Evolutionary conservation across 108 stramenopile genomes (phyloP), one percentile per base, ranked within the genome.

Genomic region (Pseudonitzschia pungens): DNA sequence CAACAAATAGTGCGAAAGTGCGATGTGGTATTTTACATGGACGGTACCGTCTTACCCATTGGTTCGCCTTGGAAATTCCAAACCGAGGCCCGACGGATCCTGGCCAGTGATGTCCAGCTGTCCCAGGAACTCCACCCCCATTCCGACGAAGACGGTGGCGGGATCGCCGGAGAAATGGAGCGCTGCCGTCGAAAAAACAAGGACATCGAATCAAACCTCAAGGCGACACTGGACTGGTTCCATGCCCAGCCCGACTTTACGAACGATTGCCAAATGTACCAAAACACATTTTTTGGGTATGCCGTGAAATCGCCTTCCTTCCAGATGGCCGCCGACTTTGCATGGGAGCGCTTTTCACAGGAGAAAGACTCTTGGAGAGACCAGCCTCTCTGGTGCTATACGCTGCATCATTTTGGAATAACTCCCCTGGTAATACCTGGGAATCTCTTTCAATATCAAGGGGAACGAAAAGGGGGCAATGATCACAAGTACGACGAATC

Each of bases 371-470:
- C 76, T 7, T 77, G 76, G 76, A 22, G 76, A 15, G 76, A 77
- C 57, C 76, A 77, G 43, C 76, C 76, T n/a, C 64, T 77, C 5
- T 77, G 76, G 76, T 60, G 62, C n/a, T 77, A 71, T 51, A 66
- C 64, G 9, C 41, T 77, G 53, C 70, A 77, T 51, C 76, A 71
- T 33, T 64, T 76, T 54, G 68, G 68, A 24, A 76, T 63, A 21
- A 44, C 27, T 58, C 75, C 75, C 11, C 26, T 74, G 56, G 28
- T 48, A 28, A 27, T 67, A 48, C 66, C 66, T 8, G 44, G 44
- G 11, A 67, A 28, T 26, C 44, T 67, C n/a, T 67, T 67, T 22
- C 26, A 28, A 10, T 44, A 48, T 15, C 45, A 67, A 26, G 45
- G 27, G 27, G 45, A 50, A 26, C 43, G 66, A 27, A 18, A 24